phyloP scores from a whole-genome alignment of 805 yeast species.

The Schizosaccharomyces lindneri region DNA sequence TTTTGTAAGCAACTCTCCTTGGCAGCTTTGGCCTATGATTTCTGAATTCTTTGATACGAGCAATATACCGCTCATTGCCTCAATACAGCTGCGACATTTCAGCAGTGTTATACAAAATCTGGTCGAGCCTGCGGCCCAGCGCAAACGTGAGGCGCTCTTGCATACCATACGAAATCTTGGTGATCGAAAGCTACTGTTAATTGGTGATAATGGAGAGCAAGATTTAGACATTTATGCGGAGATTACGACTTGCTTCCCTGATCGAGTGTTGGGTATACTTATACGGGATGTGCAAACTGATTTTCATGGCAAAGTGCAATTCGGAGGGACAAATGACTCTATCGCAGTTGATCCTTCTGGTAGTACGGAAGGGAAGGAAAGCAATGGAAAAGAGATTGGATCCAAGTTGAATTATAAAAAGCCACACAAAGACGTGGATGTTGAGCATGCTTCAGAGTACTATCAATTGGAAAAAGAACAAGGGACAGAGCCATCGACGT shows the following conservation, averaged over 20 bases:
- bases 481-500: neutral
- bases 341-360: neutral
- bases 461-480: neutral
- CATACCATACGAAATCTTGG: slow-evolving; percentile 53
- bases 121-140: slow-evolving; percentile 65
- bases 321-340: neutral
- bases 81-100: slow-evolving; percentile 71
- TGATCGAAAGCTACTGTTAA: slow-evolving; percentile 45
- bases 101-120: slow-evolving; percentile 56
- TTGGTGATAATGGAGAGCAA: slow-evolving; percentile 91
- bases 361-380: neutral
- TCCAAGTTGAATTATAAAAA: neutral
- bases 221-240: slow-evolving; percentile 79
- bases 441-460: neutral
- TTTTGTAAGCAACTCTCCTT: slow-evolving; percentile 88
- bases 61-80: slow-evolving; percentile 42
- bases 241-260: slow-evolving; percentile 36
- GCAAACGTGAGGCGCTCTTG: slow-evolving; percentile 43
- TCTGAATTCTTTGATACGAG: slow-evolving; percentile 28
- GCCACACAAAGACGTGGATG: neutral
- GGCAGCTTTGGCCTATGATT: slow-evolving; percentile 52
- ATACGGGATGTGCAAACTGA: slow-evolving; percentile 41
- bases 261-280: slow-evolving; percentile 45
- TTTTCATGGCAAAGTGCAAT: neutral
- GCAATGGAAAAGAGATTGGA: too few relatives aligned